Evolutionary conservation across 805 yeast species (phyloP), one percentile per base, ranked within the genome.

Genomic region (Wickerhamiella shivajii): DNA sequence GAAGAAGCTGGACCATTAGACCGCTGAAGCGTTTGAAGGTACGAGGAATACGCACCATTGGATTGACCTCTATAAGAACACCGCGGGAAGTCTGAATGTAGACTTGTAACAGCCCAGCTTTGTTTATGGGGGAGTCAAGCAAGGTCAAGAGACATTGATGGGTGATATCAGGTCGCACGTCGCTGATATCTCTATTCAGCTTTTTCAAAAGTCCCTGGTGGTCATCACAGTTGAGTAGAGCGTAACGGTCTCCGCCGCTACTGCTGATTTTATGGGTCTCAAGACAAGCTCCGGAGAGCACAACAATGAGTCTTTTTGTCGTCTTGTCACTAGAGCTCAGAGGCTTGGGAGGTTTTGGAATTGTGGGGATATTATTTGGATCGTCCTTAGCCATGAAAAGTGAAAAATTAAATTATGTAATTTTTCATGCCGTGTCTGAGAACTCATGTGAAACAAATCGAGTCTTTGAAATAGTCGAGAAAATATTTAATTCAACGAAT

Each of bases 121-220:
- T 90, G 63, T 90, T 90, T 49, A 90, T 78, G 27, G 98, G 98
- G n/a, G 95, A 81, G 56, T 90, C 98, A 48, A 90, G 65, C 43
- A 90, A 64, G 3, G 98, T 87, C 57, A 90, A 66, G 26, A 90
- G 69, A 65, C 98, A 90, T 60, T 87, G 98, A 55, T 90, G 98
- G 27, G 98, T 90, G 50, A 90, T 90, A 56, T 90, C 98, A n/a
- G 98, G 98, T 57, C 98, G 74, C 6, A 96, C 97, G 53, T 90
- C 98, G 31, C 93, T 81, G 43, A 90, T 87, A 52, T 90, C 97
- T 53, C 97, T 72, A 34, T 93, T 93, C 93, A 87, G 83, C 54
- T 84, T 87, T 56, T 87, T 77, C 49, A 90, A 63, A 33, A 87
- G 64, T 11, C 96, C 96, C 61, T 90, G 98, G 56, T 90, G 98